phyloP scores from a whole-genome alignment of 345 rosid genomes.

The Geranium brycei region DNA sequence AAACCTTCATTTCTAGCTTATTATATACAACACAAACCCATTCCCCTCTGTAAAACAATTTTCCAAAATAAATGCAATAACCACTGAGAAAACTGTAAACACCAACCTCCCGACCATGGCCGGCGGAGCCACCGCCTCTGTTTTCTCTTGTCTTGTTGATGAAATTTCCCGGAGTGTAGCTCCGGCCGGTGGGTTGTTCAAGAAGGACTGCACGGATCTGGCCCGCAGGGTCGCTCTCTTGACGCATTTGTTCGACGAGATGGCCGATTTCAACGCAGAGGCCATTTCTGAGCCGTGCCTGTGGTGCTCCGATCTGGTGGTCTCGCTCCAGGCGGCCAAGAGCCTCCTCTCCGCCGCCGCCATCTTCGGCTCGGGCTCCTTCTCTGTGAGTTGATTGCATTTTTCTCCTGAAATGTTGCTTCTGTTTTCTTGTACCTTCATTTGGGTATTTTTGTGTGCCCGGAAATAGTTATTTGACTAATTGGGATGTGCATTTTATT shows the following conservation, averaged over 20 bases:
- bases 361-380: constrained; percentile 23
- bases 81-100: no score
- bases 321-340: constrained; percentile 46
- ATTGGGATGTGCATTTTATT: no score
- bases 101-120: constrained; percentile 9
- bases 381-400: constrained; percentile 42
- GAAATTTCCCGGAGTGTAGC: constrained; percentile 10
- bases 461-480: no score
- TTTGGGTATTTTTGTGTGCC: no score
- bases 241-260: constrained; percentile 74
- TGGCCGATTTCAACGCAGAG: constrained; percentile 28
- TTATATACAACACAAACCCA: no score
- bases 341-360: constrained; percentile 37
- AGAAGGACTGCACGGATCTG: constrained; percentile 73
- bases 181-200: constrained; percentile 23
- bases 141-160: constrained; percentile 16
- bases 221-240: constrained; percentile 55
- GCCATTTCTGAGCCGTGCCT: constrained; percentile 12
- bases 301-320: constrained; percentile 59
- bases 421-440: no score
- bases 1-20: no score
- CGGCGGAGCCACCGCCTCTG: constrained; percentile 10
- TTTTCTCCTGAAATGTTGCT: not conserved
- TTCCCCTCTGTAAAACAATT: no score
- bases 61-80: not conserved